A percentile compares a stretch with the other conserved stretches of the same genome.
Conservation (phyloP, 179 eudicot species). For the Carnegiea gigantea region DNA sequence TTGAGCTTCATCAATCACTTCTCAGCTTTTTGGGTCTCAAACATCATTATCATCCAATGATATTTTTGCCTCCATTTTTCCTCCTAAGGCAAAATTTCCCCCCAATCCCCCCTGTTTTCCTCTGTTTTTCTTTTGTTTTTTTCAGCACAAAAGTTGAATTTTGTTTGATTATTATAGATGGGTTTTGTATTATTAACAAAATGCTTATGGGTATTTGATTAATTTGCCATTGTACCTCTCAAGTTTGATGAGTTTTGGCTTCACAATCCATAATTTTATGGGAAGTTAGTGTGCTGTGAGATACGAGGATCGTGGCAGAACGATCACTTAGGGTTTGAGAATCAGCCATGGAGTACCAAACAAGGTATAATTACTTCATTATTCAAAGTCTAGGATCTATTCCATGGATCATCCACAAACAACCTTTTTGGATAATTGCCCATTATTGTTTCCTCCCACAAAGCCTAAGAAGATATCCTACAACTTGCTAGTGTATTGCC, state of each 20-base stretch:
- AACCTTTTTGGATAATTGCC: background rate
- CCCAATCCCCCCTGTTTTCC: background rate
- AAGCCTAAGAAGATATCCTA: background rate
- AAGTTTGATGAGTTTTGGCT: background rate
- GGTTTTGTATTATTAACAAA: no score
- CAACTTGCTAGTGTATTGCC: background rate
- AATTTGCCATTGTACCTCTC: no score
- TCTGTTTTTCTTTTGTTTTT: background rate
- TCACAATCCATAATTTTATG: background rate
- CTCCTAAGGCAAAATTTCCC: slow-evolving; percentile 27
- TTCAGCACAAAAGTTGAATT: background rate
- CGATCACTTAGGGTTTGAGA: slow-evolving; percentile 29
- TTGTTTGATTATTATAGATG: no score
- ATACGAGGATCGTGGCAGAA: slow-evolving; percentile 31
- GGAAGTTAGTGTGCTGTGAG: slow-evolving; percentile 27
- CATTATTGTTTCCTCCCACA: background rate
- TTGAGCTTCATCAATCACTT: slow-evolving; percentile 29
- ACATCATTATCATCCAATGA: slow-evolving; percentile 28
- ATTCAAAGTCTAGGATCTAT: background rate
- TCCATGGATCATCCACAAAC: background rate
- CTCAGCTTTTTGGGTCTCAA: slow-evolving; percentile 43
- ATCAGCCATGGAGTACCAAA: slow-evolving; percentile 35
- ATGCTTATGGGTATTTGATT: no score
- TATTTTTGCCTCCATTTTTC: slow-evolving; percentile 45
- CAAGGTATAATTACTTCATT: slow-evolving; percentile 26